Percentiles rank a stretch among this genome's conserved stretches.
These are phyloP conservation scores for Pichia membranifaciens DNA, from an alignment of 805 yeast species.

Conservation along the genomic window DNA sequence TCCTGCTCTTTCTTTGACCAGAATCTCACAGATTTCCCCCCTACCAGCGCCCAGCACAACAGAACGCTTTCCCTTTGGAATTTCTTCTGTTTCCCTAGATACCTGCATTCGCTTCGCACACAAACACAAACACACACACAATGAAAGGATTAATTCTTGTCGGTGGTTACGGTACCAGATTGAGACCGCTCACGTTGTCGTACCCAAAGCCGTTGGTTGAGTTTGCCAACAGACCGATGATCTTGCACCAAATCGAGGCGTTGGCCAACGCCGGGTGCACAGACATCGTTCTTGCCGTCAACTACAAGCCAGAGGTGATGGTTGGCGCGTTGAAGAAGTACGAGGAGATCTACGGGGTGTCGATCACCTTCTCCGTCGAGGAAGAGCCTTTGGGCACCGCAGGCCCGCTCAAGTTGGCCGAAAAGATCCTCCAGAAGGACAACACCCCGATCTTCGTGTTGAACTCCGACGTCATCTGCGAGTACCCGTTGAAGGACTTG, in stretches of 20 bases:
- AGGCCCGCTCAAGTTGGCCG: constrained; percentile 98
- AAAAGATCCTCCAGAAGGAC: constrained; percentile 87
- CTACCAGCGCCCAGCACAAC: too few species aligned
- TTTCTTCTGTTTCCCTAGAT: constrained; percentile 8
- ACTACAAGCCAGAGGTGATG: constrained; percentile 99
- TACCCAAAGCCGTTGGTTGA: constrained; percentile 96
- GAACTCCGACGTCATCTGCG: constrained; percentile 98
- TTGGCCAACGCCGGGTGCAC: constrained; percentile 97
- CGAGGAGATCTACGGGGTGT: constrained; percentile 91
- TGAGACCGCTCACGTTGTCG: constrained; percentile 95
- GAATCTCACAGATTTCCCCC: not conserved
- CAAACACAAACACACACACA: constrained; percentile 10
- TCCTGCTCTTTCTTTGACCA: constrained; percentile 13
- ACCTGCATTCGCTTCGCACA: not conserved
- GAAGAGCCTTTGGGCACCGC: constrained; percentile 99
- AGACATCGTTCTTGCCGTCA: constrained; percentile 96
- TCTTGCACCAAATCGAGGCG: constrained; percentile 96
- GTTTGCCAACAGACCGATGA: constrained; percentile 99
- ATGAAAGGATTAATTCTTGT: constrained; percentile 98
- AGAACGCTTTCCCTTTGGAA: not conserved
- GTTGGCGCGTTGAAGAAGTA: constrained; percentile 89
- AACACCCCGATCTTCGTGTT: constrained; percentile 94
- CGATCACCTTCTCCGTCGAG: constrained; percentile 95
- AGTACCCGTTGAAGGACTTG: constrained; percentile 92
- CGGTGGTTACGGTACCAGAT: constrained; percentile 99